These are phyloP conservation scores for Penicillium malachiteum DNA, from an alignment of 495 filamentous ascomycete genomes.

Conservation along the genomic window DNA sequence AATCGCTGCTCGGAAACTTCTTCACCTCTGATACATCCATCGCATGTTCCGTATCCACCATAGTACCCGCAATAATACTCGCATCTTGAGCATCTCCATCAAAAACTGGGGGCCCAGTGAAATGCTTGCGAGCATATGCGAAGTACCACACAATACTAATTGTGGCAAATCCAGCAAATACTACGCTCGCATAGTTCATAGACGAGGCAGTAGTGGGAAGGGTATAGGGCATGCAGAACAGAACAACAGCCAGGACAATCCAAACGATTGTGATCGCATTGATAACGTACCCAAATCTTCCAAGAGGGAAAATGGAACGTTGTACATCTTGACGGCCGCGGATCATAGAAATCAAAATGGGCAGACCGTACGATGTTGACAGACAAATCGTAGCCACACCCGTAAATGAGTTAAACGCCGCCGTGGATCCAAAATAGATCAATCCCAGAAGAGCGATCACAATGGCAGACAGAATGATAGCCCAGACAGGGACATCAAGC, in stretches of 20 bases:
- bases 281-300: conserved; percentile 51
- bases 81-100: conserved; percentile 33
- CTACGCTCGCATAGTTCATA: conserved; percentile 65
- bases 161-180: conserved; percentile 59
- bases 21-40: conserved; percentile 17
- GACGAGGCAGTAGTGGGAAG: conserved; percentile 44
- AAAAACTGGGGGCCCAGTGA: conserved; percentile 62
- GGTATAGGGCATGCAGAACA: conserved; percentile 58
- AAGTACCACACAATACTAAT: conserved; percentile 66
- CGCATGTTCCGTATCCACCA: conserved; percentile 26
- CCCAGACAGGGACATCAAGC: conserved; percentile 58
- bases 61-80: conserved; percentile 36
- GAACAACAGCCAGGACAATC: conserved; percentile 50
- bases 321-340: conserved; percentile 48
- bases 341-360: conserved; percentile 59
- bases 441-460: conserved; percentile 58
- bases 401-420: conserved; percentile 66
- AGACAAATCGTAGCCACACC: conserved; percentile 66
- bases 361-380: conserved; percentile 60
- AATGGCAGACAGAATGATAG: conserved; percentile 53
- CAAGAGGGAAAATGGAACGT: conserved; percentile 49
- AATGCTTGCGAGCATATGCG: conserved; percentile 66
- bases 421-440: conserved; percentile 62
- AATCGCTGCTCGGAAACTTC: conserved; percentile 11
- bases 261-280: conserved; percentile 50